Conservation (phyloP, 106 monocot species). For the Dendrobium nobile region DNA sequence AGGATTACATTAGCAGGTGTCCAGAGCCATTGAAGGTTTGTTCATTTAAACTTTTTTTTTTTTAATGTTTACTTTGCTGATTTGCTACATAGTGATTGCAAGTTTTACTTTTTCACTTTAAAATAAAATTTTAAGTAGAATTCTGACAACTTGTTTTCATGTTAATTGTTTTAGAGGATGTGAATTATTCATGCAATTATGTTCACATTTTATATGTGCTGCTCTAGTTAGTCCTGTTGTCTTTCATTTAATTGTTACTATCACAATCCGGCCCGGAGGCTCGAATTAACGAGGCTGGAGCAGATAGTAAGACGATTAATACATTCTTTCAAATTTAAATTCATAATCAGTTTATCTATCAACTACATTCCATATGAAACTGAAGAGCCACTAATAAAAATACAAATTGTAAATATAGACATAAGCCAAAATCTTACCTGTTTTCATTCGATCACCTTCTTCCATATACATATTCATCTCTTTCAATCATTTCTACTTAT, state of each 20-base stretch:
- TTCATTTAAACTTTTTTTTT: background rate
- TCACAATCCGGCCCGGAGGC: no score
- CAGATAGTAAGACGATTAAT: no score
- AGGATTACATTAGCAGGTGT: constrained; percentile 34
- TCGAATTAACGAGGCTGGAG: no score
- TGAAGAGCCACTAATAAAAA: no score
- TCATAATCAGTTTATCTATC: no score
- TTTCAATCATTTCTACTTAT: no score
- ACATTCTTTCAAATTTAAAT: no score
- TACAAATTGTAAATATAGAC: no score
- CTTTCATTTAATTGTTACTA: background rate
- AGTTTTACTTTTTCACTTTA: background rate
- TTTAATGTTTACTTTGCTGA: background rate
- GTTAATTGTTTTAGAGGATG: background rate
- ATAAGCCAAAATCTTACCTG: no score
- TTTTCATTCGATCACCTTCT: no score
- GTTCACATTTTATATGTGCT: background rate
- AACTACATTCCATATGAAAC: no score
- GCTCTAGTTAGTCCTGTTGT: background rate
- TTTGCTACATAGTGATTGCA: background rate
- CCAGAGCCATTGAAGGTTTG: constrained; percentile 51
- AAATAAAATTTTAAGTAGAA: background rate
- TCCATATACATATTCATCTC: no score
- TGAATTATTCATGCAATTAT: background rate
- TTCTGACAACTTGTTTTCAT: background rate